A percentile compares a stretch with the other conserved stretches of the same genome.
Conservation (phyloP, 768 basidiomycete species). For the Lactarius vividus region DNA sequence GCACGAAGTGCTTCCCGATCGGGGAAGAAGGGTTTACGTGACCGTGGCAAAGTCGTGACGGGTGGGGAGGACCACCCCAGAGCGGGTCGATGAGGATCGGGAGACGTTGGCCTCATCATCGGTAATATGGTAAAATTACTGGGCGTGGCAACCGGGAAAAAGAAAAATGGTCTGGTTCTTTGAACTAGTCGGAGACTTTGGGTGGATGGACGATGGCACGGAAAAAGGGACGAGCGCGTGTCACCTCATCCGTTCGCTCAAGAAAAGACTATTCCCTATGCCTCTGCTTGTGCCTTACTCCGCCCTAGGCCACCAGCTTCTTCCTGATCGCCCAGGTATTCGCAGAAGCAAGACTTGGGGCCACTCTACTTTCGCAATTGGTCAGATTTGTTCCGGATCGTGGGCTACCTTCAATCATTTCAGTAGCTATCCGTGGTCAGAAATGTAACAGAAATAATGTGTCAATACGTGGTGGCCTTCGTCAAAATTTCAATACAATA, state of each 20-base stretch:
- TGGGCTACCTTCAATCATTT: neutral
- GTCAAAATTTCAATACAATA: constrained; percentile 32
- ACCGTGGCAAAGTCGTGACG: too few relatives aligned
- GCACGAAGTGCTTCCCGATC: neutral
- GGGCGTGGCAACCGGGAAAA: neutral
- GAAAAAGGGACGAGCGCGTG: too few relatives aligned
- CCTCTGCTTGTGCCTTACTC: too few relatives aligned
- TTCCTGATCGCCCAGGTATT: too few relatives aligned
- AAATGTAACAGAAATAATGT: neutral
- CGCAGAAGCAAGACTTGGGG: too few relatives aligned
- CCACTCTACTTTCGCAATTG: neutral
- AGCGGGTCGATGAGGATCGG: neutral
- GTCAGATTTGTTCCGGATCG: neutral
- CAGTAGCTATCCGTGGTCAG: neutral
- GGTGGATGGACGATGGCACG: too few relatives aligned
- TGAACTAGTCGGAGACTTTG: too few relatives aligned
- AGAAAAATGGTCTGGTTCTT: neutral
- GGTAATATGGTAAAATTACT: neutral
- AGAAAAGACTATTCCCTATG: too few relatives aligned
- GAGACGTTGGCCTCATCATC: neutral
- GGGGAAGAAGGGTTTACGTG: neutral
- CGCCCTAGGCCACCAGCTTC: too few relatives aligned
- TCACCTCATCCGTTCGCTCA: too few relatives aligned
- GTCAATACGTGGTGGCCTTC: neutral
- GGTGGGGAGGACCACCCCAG: too few relatives aligned